A percentile compares a stretch with the other conserved stretches of the same genome.
These are phyloP conservation scores for Sclerospora graminicola DNA, from an alignment of 352 stramenopile species.

Conservation along the genomic window DNA sequence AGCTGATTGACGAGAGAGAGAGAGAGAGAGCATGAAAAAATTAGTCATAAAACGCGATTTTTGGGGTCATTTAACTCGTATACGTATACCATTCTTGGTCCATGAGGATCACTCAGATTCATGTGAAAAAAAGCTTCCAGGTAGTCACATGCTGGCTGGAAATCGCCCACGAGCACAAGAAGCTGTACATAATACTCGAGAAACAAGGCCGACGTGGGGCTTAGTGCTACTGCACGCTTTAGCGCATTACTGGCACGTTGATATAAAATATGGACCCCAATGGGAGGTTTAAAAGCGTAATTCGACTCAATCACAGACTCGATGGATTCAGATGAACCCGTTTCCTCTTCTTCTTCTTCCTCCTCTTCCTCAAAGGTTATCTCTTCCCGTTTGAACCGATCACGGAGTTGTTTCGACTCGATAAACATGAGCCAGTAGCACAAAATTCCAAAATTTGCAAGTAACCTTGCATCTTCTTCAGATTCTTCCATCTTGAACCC, in stretches of 20 bases:
- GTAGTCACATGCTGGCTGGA: slow-evolving; percentile 52
- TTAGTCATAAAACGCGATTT: too few species aligned
- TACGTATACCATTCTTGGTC: slow-evolving; percentile 63
- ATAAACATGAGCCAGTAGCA: slow-evolving; percentile 81
- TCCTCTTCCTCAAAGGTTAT: slow-evolving; percentile 20
- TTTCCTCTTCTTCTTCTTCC: slow-evolving; percentile 14
- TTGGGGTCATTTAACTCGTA: background rate
- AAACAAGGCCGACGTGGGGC: slow-evolving; percentile 45
- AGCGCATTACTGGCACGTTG: slow-evolving; percentile 50
- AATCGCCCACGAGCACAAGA: slow-evolving; percentile 47
- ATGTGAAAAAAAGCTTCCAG: slow-evolving; percentile 61
- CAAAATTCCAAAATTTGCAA: slow-evolving; percentile 64
- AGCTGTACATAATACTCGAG: slow-evolving; percentile 68
- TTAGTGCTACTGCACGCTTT: slow-evolving; percentile 46
- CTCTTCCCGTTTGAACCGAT: slow-evolving; percentile 29
- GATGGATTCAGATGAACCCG: slow-evolving; percentile 12
- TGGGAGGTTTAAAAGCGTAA: slow-evolving; percentile 53
- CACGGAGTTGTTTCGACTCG: slow-evolving; percentile 56
- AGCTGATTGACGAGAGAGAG: slow-evolving; percentile 16
- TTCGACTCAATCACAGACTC: slow-evolving; percentile 41
- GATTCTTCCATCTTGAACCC: slow-evolving; percentile 22
- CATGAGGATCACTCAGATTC: slow-evolving; percentile 48
- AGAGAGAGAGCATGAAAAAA: background rate
- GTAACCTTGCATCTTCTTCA: slow-evolving; percentile 44
- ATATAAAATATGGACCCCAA: slow-evolving; percentile 65